Conservation (phyloP, 768 basidiomycete genomes). For the Rossbeevera mucosa region DNA sequence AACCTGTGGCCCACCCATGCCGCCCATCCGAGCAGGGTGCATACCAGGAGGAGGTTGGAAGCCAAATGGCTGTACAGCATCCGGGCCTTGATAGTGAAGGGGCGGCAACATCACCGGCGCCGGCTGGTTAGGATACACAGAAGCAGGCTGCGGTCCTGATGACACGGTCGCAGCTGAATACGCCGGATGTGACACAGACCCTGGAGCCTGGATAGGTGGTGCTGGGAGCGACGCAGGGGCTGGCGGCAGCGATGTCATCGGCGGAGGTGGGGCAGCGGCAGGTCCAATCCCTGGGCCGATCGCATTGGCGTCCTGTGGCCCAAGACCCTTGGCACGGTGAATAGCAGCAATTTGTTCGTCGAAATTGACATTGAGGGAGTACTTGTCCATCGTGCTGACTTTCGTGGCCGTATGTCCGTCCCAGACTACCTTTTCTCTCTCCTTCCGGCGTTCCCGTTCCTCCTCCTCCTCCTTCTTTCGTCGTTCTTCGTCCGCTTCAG, state of each 20-base stretch:
- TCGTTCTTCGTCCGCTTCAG: conserved; percentile 87
- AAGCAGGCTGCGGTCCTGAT: conserved; percentile 88
- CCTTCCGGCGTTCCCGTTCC: conserved; percentile 73
- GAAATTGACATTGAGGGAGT: conserved; percentile 88
- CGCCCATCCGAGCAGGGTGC: conserved; percentile 64
- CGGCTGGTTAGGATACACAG: conserved; percentile 53
- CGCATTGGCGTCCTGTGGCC: conserved; percentile 72
- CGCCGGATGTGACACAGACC: conserved; percentile 41
- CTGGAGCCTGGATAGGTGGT: conserved; percentile 48
- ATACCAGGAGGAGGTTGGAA: conserved; percentile 70
- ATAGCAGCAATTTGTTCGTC: conserved; percentile 98
- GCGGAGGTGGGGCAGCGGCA: conserved; percentile 61
- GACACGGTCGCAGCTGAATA: conserved; percentile 85
- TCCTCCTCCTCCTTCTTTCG: conserved; percentile 85
- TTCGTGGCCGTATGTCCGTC: conserved; percentile 97
- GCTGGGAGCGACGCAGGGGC: conserved; percentile 72
- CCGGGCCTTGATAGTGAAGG: conserved; percentile 78
- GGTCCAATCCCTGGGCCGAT: conserved; percentile 89
- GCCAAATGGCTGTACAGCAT: conserved; percentile 73
- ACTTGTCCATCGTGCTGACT: conserved; percentile 87
- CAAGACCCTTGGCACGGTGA: conserved; percentile 87
- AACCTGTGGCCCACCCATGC: conserved; percentile 53
- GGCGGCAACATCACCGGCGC: conserved; percentile 77
- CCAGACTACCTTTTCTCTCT: conserved; percentile 96
- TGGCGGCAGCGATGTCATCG: conserved; percentile 60